Evolutionary conservation across 331 rosid genomes (phyloP), one percentile per base, ranked within the genome.

Genomic region (Acacia concinna): DNA sequence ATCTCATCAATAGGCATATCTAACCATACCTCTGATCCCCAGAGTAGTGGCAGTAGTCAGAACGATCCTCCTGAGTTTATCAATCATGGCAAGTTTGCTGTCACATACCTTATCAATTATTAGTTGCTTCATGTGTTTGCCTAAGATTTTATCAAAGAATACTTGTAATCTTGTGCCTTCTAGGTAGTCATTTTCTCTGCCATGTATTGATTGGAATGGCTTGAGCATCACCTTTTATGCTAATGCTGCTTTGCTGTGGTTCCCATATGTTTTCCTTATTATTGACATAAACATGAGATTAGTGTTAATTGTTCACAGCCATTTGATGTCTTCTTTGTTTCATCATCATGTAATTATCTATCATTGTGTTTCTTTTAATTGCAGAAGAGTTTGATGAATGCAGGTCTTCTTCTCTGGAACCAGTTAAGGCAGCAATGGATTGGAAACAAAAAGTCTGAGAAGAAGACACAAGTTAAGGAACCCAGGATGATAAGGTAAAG

Each of bases 401-500:
- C 91, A 95, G 97, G 98, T 74, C 86, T 90, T 72, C 80, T 84
- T 88, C 86, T 88, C 56, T 95, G 98, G 97, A 88, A 91, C 77
- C 90, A 88, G 82, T 79, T 80, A 51, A 88, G 98, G 85, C 91
- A 87, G 81, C 90, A 92, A 83, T 95, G 97, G 98, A 30, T 81
- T 75, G 94, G 94, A 85, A 88, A 84, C 49, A 89, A 83, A 76
- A 84, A 11, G 52, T 82, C 85, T 6, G 71, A 81, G 79, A 80
- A 46, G 68, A 71, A 18, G 38, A 56, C 46, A 41, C 65, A 84
- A 85, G 79, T 74, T 77, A 85, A 46, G 83, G 94, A 87, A 78
- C 84, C 95, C 60, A 85, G 81, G 84, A 92, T 89, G 84, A 92
- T 89, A 86, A 87, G 98, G 98, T 94, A 79, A 80, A 68, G 46